These are phyloP conservation scores for Rhododendron ferrugineum DNA, from an alignment of 148 eudicot species.

Conservation along the genomic window DNA sequence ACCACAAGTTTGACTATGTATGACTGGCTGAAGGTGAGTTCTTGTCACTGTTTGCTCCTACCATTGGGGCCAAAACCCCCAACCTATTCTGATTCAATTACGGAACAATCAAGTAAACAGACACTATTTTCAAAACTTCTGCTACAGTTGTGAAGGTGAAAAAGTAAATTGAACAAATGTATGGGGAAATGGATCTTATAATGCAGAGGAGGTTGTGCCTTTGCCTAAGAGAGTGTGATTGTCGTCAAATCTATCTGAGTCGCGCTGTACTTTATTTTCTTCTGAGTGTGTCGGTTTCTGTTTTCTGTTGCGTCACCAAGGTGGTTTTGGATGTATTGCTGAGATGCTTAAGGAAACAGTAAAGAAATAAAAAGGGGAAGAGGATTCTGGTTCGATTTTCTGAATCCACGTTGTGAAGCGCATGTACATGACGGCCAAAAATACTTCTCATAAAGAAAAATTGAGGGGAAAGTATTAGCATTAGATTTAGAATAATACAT, in stretches of 20 bases:
- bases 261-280: background rate
- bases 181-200: background rate
- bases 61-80: background rate
- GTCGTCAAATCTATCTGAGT: constrained; percentile 2
- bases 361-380: background rate
- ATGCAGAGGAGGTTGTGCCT: background rate
- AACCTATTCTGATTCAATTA: background rate
- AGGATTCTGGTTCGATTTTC: background rate
- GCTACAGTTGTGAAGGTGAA: background rate
- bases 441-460: background rate
- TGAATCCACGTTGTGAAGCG: background rate
- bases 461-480: background rate
- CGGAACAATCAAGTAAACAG: background rate
- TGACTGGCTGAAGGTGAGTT: constrained; percentile 97
- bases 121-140: background rate
- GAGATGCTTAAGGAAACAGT: background rate
- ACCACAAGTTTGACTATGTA: constrained; percentile 96
- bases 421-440: background rate
- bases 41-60: background rate
- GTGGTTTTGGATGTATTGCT: background rate
- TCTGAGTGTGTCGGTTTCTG: background rate
- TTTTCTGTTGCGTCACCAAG: background rate
- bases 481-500: background rate
- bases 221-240: background rate
- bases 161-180: background rate